Base-by-base conservation (phyloP, 805 yeast species). In the Danielozyma ontarioensis region DNA sequence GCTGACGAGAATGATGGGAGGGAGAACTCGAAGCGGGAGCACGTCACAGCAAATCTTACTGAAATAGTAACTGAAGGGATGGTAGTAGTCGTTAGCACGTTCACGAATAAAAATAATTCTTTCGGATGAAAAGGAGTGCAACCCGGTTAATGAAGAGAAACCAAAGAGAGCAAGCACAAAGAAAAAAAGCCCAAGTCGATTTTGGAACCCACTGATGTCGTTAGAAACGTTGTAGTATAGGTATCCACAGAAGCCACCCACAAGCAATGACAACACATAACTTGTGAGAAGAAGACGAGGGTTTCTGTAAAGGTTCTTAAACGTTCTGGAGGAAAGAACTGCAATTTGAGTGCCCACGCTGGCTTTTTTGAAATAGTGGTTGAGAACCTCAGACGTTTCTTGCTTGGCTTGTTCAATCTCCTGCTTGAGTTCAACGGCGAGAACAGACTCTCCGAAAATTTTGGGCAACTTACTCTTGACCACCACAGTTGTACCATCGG, bases 191-290 rank as follows among this genome's bases (percentile, higher is more conserved):
- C 98, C 98, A 43, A 93, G 69, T 47, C 98, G 72, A 59, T 93
- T 93, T 57, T 93, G 98, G 68, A 93, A 93, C 0, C 98, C 98
- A 49, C 95, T 80, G 35, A 93, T 90, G 55, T 90, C 96, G 52
- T 87, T 83, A 27, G 79, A 67, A 17, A 90, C 79, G 50, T 87
- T 71, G 60, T 80, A 90, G 57, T 93, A 93, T 26, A 93, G 66
- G 31, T 75, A 75, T 0, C 97, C 96, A 58, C 96, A 80, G 59
- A 90, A 83, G 3, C 79, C 51, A 1, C 95, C 96, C 57, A 90
- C 76, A 12, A 80, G 55, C 6, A 85, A 58, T 0, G 96, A 81
- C 39, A 90, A 66, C 2, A 82, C 64, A 51, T 90, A 90, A 50
- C 93, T 95, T 1, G 93, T 84, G 39, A 88, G 55, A 33, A 93